phyloP scores from a whole-genome alignment of 1,284 basidiomycete genomes.

The Gomphus sp. region DNA sequence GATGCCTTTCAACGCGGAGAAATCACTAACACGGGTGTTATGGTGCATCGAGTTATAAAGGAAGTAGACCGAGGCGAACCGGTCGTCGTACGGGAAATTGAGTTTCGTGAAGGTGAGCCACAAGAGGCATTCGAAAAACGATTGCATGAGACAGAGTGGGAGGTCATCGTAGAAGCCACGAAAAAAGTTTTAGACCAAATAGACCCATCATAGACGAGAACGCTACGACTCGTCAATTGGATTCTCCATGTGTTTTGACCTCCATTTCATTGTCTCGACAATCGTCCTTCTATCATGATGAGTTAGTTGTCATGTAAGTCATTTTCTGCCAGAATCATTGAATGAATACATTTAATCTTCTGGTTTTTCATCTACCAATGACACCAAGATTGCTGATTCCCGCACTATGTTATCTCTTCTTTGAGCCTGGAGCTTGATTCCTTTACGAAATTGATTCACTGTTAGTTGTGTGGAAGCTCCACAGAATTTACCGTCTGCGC shows the following conservation, averaged over 20 bases:
- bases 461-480: too few relatives aligned
- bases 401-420: too few relatives aligned
- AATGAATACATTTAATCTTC: too few relatives aligned
- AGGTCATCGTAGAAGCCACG: conserved; percentile 83
- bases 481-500: too few relatives aligned
- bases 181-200: conserved; percentile 48
- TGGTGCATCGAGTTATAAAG: conserved; percentile 92
- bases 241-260: background rate
- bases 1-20: conserved; percentile 83
- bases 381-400: too few relatives aligned
- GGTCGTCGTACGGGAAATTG: conserved; percentile 72
- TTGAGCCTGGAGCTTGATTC: too few relatives aligned
- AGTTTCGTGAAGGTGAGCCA: conserved; percentile 65
- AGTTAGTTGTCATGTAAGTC: background rate
- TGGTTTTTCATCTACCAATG: too few relatives aligned
- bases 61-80: conserved; percentile 93
- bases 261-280: too few relatives aligned
- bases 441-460: too few relatives aligned
- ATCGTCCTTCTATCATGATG: too few relatives aligned
- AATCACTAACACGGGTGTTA: conserved; percentile 72
- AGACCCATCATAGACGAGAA: background rate
- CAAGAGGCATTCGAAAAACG: conserved; percentile 70
- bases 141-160: conserved; percentile 82
- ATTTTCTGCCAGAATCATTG: background rate
- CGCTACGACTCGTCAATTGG: background rate